phyloP scores from a whole-genome alignment of 305 asterid species.

The Fraxinus paxiana region DNA sequence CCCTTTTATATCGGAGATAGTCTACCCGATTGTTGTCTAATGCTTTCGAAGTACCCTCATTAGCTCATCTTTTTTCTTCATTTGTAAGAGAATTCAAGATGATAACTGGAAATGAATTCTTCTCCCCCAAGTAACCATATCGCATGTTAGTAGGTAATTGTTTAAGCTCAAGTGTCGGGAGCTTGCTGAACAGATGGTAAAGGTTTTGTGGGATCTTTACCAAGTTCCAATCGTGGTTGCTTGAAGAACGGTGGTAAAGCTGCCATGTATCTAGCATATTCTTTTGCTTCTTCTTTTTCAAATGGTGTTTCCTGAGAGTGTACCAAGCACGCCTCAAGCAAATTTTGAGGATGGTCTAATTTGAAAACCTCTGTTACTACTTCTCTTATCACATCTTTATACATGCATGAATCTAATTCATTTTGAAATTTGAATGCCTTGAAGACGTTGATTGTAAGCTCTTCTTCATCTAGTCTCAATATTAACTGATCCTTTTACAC shows the following conservation, averaged over 20 bases:
- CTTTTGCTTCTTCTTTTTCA: neutral
- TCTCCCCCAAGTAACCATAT: neutral
- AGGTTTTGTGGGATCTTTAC: neutral
- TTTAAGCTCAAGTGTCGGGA: too few relatives aligned
- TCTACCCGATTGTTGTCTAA: neutral
- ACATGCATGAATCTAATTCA: neutral
- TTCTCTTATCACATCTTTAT: neutral
- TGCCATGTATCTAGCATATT: too few relatives aligned
- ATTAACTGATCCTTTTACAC: neutral
- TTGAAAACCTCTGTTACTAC: neutral
- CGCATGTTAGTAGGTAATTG: neutral
- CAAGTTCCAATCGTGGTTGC: neutral
- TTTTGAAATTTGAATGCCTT: neutral
- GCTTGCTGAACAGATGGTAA: too few relatives aligned
- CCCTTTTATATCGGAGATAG: neutral
- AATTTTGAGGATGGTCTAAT: neutral
- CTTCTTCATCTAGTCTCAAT: neutral
- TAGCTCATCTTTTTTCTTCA: neutral
- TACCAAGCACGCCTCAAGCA: neutral
- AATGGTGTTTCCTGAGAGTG: neutral
- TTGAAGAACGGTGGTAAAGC: neutral
- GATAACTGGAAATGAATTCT: neutral
- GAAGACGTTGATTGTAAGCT: too few relatives aligned
- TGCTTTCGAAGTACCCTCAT: neutral
- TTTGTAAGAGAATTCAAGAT: neutral